Percentiles rank a stretch among this genome's conserved stretches.
Conservation (phyloP, 306 rosid genomes). For the Prunus campanulata region DNA sequence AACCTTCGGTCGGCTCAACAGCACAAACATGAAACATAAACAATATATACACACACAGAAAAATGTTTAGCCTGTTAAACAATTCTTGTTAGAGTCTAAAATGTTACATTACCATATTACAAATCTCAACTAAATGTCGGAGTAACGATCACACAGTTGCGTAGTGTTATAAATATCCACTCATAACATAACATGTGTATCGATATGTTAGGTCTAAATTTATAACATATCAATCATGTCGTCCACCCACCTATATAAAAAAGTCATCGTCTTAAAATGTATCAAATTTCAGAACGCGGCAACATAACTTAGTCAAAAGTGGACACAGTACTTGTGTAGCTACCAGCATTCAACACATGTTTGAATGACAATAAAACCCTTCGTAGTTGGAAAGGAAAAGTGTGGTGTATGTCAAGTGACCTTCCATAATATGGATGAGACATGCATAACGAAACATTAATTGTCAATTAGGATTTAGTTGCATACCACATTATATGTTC, state of each 20-base stretch:
- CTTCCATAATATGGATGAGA: slow-evolving; percentile 16
- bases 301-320: too few species aligned
- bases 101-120: background rate
- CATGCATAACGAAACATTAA: slow-evolving; percentile 4
- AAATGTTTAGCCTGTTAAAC: background rate
- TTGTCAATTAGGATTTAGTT: slow-evolving; percentile 8
- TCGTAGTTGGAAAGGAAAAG: background rate
- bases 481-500: background rate
- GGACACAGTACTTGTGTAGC: too few species aligned
- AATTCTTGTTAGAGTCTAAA: background rate
- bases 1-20: background rate
- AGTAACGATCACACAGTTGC: too few species aligned
- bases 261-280: too few species aligned
- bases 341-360: background rate
- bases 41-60: background rate
- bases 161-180: too few species aligned
- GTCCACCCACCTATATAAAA: too few species aligned
- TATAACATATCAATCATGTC: too few species aligned
- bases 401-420: background rate
- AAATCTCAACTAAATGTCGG: background rate
- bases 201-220: too few species aligned
- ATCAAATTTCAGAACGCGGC: too few species aligned
- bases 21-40: background rate
- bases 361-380: slow-evolving; percentile 9
- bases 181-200: too few species aligned